Evolutionary conservation across 2,329 filamentous ascomycete species (phyloP), one percentile per base, ranked within the genome.

Genomic region (Hypoxylon sp.): DNA sequence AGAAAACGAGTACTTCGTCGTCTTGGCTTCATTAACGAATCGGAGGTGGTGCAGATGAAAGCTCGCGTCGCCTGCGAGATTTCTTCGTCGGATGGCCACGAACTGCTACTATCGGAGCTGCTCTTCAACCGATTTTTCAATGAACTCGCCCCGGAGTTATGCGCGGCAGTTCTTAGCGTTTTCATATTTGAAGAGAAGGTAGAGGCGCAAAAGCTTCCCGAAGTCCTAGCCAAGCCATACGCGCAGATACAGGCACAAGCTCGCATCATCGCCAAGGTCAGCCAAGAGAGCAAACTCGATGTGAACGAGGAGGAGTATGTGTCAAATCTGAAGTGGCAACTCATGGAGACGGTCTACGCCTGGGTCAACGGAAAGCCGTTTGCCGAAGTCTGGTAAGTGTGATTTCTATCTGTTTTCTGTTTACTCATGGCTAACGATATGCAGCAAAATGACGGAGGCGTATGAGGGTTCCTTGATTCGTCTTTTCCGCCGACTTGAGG

Each of bases 71-170:
- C 94, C 2, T 99, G 94, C 73, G 93, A 99, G 74, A 97, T 99
- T 60, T 96, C 91, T 57, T 96, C 93, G 0, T 87, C 83, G 2
- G 84, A 87, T 62, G 94, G 93, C 25, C 94, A 99, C 67, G 95
- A 99, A 70, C 79, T 99, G 30, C 86, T 99, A 59, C 81, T 99
- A 4, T 91, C 90, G 8, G 94, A 99, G 72, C 79, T 99, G 19
- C 81, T 99, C 0, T 97, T 99, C 73, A 95, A 97, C 71, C 85
- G 92, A 27, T 97, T 97, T 80, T 99, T 99, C 81, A 99, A 97
- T 69, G 92, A 97, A 67, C 77, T 97, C 31, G 86, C 86, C 0
- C 91, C 94, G 0, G 93, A 97, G 71, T 82, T 93, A 60, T 90
- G 88, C 63, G 94, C 94, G 1, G 83, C 93, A 0, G 84, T 92